A percentile compares a stretch with the other conserved stretches of the same genome.
These are phyloP conservation scores for Trichopus zeylanicus DNA, from an alignment of 116 monocot species.

Conservation along the genomic window DNA sequence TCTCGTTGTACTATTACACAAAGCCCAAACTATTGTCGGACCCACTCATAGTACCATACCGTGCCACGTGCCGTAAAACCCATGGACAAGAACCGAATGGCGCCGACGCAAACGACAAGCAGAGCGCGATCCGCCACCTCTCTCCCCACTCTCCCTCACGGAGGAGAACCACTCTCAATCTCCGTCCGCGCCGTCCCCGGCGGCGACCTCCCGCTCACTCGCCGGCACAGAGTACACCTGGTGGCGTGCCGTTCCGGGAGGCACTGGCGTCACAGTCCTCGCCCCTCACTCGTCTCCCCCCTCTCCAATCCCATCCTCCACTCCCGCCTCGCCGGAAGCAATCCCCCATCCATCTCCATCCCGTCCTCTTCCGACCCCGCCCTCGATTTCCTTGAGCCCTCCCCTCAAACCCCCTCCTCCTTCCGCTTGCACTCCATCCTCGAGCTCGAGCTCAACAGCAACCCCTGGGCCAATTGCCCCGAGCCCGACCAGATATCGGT, in stretches of 20 bases:
- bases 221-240: constrained; percentile 80
- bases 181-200: not conserved
- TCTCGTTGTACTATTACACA: too few species aligned
- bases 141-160: too few species aligned
- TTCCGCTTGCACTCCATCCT: constrained; percentile 34
- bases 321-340: constrained; percentile 11
- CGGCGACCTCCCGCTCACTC: constrained; percentile 29
- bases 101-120: too few species aligned
- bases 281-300: too few species aligned
- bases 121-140: too few species aligned
- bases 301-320: constrained; percentile 22
- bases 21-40: too few species aligned
- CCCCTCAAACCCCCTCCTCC: constrained; percentile 10
- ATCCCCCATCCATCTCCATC: constrained; percentile 25
- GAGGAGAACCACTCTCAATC: not conserved
- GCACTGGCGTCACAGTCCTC: constrained; percentile 67
- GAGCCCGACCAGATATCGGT: constrained; percentile 11
- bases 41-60: too few species aligned
- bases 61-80: too few species aligned
- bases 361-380: constrained; percentile 52
- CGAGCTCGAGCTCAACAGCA: constrained; percentile 71
- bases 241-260: constrained; percentile 54
- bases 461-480: constrained; percentile 41
- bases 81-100: too few species aligned
- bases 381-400: constrained; percentile 15